A percentile compares a stretch with the other conserved stretches of the same genome.
These are phyloP conservation scores for Amniculicola lignicola DNA, from an alignment of 495 filamentous ascomycete genomes.

Conservation along the genomic window DNA sequence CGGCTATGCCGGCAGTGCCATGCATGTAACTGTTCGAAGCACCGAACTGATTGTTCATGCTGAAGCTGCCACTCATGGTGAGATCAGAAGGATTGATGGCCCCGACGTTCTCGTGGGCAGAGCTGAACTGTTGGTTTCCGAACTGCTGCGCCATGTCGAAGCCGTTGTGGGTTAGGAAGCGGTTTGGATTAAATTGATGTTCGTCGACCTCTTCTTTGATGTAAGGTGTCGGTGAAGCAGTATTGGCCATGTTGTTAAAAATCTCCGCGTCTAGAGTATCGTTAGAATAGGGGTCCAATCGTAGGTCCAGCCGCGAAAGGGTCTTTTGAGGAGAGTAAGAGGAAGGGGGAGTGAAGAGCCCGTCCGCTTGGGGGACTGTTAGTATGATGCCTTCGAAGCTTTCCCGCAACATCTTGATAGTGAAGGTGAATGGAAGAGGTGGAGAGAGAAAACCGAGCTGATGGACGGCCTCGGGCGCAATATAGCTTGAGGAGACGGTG, in stretches of 20 bases:
- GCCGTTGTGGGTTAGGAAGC: conserved; percentile 55
- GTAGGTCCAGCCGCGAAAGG: conserved; percentile 39
- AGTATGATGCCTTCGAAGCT: conserved; percentile 28
- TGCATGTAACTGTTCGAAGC: conserved; percentile 38
- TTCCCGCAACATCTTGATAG: conserved; percentile 23
- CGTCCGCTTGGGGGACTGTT: conserved; percentile 33
- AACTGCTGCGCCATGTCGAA: conserved; percentile 65
- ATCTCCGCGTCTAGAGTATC: conserved; percentile 40
- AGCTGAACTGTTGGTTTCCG: conserved; percentile 57
- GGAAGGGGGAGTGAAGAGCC: conserved; percentile 28
- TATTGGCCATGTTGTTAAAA: conserved; percentile 46
- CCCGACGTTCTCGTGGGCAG: conserved; percentile 54
- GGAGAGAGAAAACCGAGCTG: conserved; percentile 1
- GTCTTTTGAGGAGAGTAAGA: conserved; percentile 36
- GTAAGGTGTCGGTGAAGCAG: conserved; percentile 57
- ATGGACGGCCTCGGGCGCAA: neutral
- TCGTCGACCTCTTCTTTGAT: conserved; percentile 80
- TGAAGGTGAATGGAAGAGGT: neutral
- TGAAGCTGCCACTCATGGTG: conserved; percentile 54
- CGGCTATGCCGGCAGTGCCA: conserved; percentile 54
- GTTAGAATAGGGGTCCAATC: conserved; percentile 37
- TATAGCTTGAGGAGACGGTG: neutral
- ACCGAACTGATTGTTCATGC: conserved; percentile 35
- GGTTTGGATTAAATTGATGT: conserved; percentile 53
- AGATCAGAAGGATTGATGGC: conserved; percentile 86